phyloP scores from a whole-genome alignment of 1,284 basidiomycete species.

The Boletus semigastroideus region DNA sequence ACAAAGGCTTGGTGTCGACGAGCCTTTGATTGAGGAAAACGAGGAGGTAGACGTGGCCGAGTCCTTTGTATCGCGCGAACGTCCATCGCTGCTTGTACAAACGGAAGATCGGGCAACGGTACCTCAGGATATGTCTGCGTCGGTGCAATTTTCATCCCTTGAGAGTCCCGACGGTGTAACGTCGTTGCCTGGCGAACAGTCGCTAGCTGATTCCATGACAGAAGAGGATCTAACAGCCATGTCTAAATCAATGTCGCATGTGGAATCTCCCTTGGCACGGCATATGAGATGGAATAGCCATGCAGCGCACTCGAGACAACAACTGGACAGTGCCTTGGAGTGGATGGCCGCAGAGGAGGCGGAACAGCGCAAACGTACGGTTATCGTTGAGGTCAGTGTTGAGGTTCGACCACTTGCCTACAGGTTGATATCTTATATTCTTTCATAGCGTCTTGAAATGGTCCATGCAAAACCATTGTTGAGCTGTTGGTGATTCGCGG shows the following conservation, averaged over 20 bases:
- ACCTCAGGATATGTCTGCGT: conserved; percentile 35
- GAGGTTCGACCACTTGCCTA: too few relatives aligned
- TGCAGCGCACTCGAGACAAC: conserved; percentile 25
- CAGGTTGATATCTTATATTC: conserved; percentile 2
- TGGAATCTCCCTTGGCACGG: conserved; percentile 40
- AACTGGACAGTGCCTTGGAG: conserved; percentile 51
- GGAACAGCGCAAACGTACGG: conserved; percentile 51
- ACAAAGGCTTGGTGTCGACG: conserved; percentile 64
- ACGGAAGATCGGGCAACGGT: conserved; percentile 18
- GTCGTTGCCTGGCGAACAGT: conserved; percentile 52
- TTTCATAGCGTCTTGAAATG: conserved; percentile 64
- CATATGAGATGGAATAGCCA: conserved; percentile 49
- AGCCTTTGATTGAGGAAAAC: conserved; percentile 48
- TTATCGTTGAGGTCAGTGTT: conserved; percentile 67
- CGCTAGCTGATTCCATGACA: conserved; percentile 51
- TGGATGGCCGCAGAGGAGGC: conserved; percentile 61
- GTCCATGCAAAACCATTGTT: conserved; percentile 66
- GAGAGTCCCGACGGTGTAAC: conserved; percentile 47
- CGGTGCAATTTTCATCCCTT: conserved; percentile 46
- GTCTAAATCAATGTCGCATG: conserved; percentile 72
- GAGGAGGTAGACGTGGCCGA: conserved; percentile 55
- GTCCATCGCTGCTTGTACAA: conserved; percentile 24
- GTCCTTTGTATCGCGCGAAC: conserved; percentile 32
- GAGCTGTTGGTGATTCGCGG: conserved; percentile 58
- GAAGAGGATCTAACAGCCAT: conserved; percentile 72